These are phyloP conservation scores for Claviceps pazoutovae DNA, from an alignment of 2,329 filamentous ascomycete genomes.

Conservation along the genomic window DNA sequence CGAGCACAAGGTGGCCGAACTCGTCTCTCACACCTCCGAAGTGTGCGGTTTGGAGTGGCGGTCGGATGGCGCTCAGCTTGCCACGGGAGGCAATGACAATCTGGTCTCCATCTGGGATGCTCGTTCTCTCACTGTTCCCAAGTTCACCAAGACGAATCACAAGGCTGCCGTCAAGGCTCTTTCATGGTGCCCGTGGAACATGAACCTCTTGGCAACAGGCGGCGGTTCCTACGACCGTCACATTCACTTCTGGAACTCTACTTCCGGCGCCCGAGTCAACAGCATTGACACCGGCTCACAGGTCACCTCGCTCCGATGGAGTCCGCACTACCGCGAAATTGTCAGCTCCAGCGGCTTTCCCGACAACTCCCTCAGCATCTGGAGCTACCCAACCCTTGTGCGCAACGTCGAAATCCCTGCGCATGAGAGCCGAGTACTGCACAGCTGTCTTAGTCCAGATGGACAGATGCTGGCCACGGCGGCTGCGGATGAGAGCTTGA, in stretches of 20 bases:
- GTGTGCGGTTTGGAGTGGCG: conserved; percentile 98
- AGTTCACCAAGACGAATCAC: conserved; percentile 99
- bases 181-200: conserved; percentile 97
- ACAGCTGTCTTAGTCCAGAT: conserved; percentile 93
- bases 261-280: conserved; percentile 92
- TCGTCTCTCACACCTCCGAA: conserved; percentile 92
- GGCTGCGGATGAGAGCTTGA: conserved; percentile 89
- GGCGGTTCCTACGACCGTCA: conserved; percentile 93
- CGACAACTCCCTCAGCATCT: conserved; percentile 98
- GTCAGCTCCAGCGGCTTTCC: conserved; percentile 96
- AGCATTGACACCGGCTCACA: conserved; percentile 97
- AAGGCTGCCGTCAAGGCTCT: conserved; percentile 97
- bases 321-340: conserved; percentile 92
- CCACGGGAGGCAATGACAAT: conserved; percentile 97
- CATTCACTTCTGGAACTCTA: conserved; percentile 99
- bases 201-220: conserved; percentile 90
- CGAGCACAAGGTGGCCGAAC: conserved; percentile 94
- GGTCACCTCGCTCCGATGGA: conserved; percentile 93
- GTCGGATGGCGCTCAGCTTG: conserved; percentile 88
- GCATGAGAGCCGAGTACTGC: conserved; percentile 89
- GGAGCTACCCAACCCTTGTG: conserved; percentile 94
- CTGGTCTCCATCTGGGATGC: conserved; percentile 98
- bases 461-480: conserved; percentile 96
- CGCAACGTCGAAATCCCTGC: conserved; percentile 97
- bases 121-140: conserved; percentile 79